Percentiles rank a stretch among this genome's conserved stretches.
Conservation (phyloP, 768 basidiomycete species). For the Leucosporidium yakuticum region DNA sequence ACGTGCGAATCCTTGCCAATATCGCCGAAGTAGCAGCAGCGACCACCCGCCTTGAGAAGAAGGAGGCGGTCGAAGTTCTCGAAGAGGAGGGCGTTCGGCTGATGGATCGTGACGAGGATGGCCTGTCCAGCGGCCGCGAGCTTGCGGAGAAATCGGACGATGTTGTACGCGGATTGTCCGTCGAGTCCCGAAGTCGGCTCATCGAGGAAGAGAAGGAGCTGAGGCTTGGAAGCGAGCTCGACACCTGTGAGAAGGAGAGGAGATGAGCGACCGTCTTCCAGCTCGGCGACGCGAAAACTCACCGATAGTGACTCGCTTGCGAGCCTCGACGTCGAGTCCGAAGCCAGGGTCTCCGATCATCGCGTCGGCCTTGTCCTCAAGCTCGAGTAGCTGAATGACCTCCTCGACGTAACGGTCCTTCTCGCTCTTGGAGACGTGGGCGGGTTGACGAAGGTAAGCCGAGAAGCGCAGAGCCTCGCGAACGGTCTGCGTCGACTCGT, state of each 20-base stretch:
- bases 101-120: slow-evolving; percentile 76
- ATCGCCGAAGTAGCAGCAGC: slow-evolving; percentile 71
- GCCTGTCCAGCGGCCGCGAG: slow-evolving; percentile 77
- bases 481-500: slow-evolving; percentile 45
- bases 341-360: slow-evolving; percentile 47
- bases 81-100: slow-evolving; percentile 60
- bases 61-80: slow-evolving; percentile 77
- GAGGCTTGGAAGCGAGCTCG: slow-evolving; percentile 65
- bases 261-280: slow-evolving; percentile 46
- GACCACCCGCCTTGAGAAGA: slow-evolving; percentile 68
- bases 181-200: slow-evolving; percentile 71
- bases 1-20: slow-evolving; percentile 65
- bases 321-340: slow-evolving; percentile 45
- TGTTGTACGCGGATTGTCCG: slow-evolving; percentile 44
- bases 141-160: slow-evolving; percentile 58
- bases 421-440: slow-evolving; percentile 41
- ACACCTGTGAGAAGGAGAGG: slow-evolving; percentile 40
- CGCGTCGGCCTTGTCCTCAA: slow-evolving; percentile 47
- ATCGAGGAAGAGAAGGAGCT: slow-evolving; percentile 77
- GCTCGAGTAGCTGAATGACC: slow-evolving; percentile 46
- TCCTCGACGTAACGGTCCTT: slow-evolving; percentile 46
- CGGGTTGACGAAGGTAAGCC: slow-evolving; percentile 46
- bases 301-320: slow-evolving; percentile 47
- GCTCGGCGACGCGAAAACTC: slow-evolving; percentile 35
- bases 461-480: slow-evolving; percentile 47